Base-by-base conservation (phyloP, 2,329 filamentous ascomycete species). In the Teratosphaeria zuluensis region DNA sequence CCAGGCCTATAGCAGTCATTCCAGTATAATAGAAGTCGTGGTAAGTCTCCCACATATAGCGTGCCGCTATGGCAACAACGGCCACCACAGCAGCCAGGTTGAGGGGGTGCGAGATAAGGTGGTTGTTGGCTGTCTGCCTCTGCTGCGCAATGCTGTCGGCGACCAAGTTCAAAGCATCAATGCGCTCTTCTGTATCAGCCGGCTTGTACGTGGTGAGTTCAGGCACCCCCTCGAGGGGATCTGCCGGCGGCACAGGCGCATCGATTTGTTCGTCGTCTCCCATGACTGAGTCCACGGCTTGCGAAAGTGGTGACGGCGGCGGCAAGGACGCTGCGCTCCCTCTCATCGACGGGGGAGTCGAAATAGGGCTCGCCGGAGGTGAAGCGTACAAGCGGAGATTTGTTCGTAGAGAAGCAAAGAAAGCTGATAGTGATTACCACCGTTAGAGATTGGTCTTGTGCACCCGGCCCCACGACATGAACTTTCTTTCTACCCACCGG, bases 111-210 rank as follows among this genome's bases (percentile, higher is more conserved):
- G 81, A 82, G 61, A 89, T 77, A 59, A 94, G 76, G 62, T 82
- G 76, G 57, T 77, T 76, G 51, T 84, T 82, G 21, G 88, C 84
- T 8, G 81, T 75, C 70, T 90, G 86, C 62, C 87, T 84, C 77
- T 94, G 90, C 74, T 95, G 87, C 38, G 89, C 88, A 55, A 95
- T 83, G 59, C 86, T 90, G 73, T 92, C 89, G 61, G 90, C 87
- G 46, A 95, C 80, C 21, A 95, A 82, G 62, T 82, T 82, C 56
- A 95, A 78, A 19, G 86, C 86, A 58, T 84, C 80, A 62, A 84
- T 75, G 69, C 86, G 84, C 70, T 91, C 87, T 56, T 78, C 70
- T 55, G 82, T 76, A 55, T 72, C 67, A 55, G 70, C 70, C 28
- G 78, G 72, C 14, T 75, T 72, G 65, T 84, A 82, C 56, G 88